A percentile compares a stretch with the other conserved stretches of the same genome.
These are phyloP conservation scores for Pythium aquatile DNA, from an alignment of 352 stramenopile genomes.

Conservation along the genomic window DNA sequence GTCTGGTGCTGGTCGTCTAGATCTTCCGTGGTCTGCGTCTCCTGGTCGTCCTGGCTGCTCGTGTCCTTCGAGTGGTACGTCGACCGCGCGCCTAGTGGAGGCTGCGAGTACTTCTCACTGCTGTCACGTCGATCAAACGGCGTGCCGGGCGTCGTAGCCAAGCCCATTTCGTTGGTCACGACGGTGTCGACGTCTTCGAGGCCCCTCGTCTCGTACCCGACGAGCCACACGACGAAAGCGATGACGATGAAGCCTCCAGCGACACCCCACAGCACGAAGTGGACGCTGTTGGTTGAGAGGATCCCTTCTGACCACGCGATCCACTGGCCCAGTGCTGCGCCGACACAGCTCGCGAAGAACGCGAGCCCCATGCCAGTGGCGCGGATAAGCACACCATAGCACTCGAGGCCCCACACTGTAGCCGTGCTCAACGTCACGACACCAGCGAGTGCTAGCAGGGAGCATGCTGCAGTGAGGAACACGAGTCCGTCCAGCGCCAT, in stretches of 20 bases:
- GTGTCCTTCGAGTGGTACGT: slow-evolving; percentile 16
- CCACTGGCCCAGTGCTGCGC: slow-evolving; percentile 18
- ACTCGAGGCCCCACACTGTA: slow-evolving; percentile 25
- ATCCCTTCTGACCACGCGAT: slow-evolving; percentile 13
- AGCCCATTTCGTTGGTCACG: slow-evolving; percentile 1
- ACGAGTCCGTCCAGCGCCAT: slow-evolving; percentile 2
- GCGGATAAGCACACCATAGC: slow-evolving; percentile 26
- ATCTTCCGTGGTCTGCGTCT: slow-evolving; percentile 9
- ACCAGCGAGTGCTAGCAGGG: slow-evolving; percentile 12
- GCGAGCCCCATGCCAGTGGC: slow-evolving; percentile 26
- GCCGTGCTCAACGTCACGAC: slow-evolving; percentile 10
- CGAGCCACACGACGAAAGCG: slow-evolving; percentile 10
- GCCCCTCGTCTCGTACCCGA: slow-evolving; percentile 18
- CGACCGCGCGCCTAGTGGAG: background rate
- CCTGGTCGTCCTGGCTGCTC: slow-evolving; percentile 11
- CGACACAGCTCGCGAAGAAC: slow-evolving; percentile 16
- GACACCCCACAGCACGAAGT: slow-evolving; percentile 20
- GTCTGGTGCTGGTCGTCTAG: slow-evolving; percentile 8
- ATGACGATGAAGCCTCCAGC: slow-evolving; percentile 10
- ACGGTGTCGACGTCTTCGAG: slow-evolving; percentile 24
- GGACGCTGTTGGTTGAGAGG: background rate
- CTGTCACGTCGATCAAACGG: slow-evolving; percentile 10
- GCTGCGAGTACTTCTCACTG: slow-evolving; percentile 18
- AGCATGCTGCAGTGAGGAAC: slow-evolving; percentile 7
- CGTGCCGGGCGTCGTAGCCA: background rate